Conservation (phyloP, 2,329 filamentous ascomycete genomes). For the Pseudogymnoascus sp. region DNA sequence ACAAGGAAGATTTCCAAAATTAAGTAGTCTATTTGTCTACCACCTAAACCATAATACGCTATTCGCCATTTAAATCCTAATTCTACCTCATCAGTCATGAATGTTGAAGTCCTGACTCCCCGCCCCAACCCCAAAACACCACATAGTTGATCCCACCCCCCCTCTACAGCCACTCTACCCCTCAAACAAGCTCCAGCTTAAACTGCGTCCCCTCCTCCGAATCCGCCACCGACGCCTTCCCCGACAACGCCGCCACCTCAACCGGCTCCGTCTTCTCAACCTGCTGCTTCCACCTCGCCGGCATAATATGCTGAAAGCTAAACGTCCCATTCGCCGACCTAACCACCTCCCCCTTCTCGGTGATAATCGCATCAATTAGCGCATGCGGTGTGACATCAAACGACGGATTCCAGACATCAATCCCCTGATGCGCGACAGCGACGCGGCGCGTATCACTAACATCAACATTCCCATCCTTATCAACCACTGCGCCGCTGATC, state of each 20-base stretch:
- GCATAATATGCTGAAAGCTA: constrained; percentile 50
- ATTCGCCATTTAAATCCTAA: neutral
- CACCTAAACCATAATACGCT: neutral
- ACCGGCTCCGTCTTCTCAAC: constrained; percentile 16
- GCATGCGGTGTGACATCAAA: constrained; percentile 90
- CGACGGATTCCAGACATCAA: constrained; percentile 90
- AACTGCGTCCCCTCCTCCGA: constrained; percentile 19
- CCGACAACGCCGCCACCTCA: neutral
- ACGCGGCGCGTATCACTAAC: constrained; percentile 59
- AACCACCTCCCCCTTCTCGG: constrained; percentile 79
- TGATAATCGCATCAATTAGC: constrained; percentile 89
- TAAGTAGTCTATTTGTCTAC: constrained; percentile 6
- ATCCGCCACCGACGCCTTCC: neutral
- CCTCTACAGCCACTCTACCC: neutral
- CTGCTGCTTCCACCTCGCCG: constrained; percentile 42
- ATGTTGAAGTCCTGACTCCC: constrained; percentile 3
- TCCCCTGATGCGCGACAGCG: constrained; percentile 68
- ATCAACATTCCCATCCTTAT: constrained; percentile 56
- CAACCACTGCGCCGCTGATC: constrained; percentile 68
- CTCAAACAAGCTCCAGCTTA: constrained; percentile 15
- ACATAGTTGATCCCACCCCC: neutral
- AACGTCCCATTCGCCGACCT: constrained; percentile 68
- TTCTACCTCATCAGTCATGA: neutral
- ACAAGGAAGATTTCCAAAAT: neutral
- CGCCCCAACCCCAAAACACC: constrained; percentile 3